These are phyloP conservation scores for Coniosporium tulheliwenetii DNA, from an alignment of 2,329 filamentous ascomycete species.

Conservation along the genomic window DNA sequence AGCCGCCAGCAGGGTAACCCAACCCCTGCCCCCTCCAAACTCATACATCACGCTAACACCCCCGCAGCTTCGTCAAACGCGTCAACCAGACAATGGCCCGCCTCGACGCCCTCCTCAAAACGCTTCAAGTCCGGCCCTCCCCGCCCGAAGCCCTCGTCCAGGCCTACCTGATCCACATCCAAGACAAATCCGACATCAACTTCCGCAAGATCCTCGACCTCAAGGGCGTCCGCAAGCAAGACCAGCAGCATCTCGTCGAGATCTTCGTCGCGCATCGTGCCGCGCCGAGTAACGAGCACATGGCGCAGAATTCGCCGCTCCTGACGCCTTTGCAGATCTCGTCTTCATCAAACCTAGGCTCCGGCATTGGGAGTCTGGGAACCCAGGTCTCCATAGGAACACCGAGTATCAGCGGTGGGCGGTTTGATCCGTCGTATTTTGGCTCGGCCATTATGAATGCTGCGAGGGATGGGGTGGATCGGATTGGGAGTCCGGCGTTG, in stretches of 20 bases:
- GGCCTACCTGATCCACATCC: conserved; percentile 94
- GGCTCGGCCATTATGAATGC: conserved; percentile 81
- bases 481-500: conserved; percentile 50
- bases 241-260: conserved; percentile 71
- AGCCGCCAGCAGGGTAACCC: conserved; percentile 33
- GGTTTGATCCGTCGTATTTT: conserved; percentile 67
- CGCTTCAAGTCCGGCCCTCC: conserved; percentile 79
- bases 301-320: conserved; percentile 27
- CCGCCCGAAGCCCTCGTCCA: conserved; percentile 90
- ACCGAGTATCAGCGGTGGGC: conserved; percentile 14
- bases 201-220: conserved; percentile 93
- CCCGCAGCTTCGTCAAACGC: conserved; percentile 63
- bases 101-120: conserved; percentile 87
- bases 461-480: conserved; percentile 67
- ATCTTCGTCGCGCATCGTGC: conserved; percentile 78
- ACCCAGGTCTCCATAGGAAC: no score
- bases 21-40: conserved; percentile 6
- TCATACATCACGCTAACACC: conserved; percentile 11
- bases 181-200: conserved; percentile 81
- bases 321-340: conserved; percentile 15
- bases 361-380: conserved; percentile 13
- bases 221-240: conserved; percentile 72
- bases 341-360: neutral
- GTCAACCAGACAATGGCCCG: conserved; percentile 72
- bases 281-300: conserved; percentile 47